These are phyloP conservation scores for Wickerhamomyces pijperi DNA, from an alignment of 805 yeast species.

Conservation along the genomic window DNA sequence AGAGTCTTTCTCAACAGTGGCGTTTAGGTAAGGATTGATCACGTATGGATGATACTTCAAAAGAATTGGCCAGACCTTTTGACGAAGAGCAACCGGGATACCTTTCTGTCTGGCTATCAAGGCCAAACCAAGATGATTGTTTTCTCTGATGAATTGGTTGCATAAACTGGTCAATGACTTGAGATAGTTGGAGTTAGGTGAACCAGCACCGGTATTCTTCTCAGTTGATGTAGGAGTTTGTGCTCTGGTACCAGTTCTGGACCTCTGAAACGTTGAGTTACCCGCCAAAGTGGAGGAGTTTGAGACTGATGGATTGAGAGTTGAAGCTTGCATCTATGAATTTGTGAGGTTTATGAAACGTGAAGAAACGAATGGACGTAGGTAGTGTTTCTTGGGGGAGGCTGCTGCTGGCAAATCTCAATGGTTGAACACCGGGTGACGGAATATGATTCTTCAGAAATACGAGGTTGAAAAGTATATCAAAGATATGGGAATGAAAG, in stretches of 20 bases:
- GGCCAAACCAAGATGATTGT: slow-evolving; percentile 69
- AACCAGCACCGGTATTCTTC: not conserved
- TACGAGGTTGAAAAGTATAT: no score
- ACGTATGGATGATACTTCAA: slow-evolving; percentile 81
- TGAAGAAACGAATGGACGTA: not conserved
- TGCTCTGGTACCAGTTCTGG: not conserved
- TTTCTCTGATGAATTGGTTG: slow-evolving; percentile 39
- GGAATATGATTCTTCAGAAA: no score
- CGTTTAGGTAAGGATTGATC: slow-evolving; percentile 57
- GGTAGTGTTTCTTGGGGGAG: not conserved
- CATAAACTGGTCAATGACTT: slow-evolving; percentile 32
- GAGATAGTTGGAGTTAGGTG: slow-evolving; percentile 20
- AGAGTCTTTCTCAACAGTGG: slow-evolving; percentile 24
- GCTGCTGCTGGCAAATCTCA: not conserved
- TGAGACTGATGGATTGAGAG: not conserved
- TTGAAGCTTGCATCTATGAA: not conserved
- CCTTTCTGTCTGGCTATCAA: slow-evolving; percentile 75
- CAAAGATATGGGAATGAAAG: no score
- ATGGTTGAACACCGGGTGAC: no score
- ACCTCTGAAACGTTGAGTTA: not conserved
- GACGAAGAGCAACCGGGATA: slow-evolving; percentile 71
- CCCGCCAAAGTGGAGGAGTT: not conserved
- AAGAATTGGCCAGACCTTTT: slow-evolving; percentile 75
- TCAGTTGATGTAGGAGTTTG: not conserved
- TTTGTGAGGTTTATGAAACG: no score